Evolutionary conservation across 1,139 yeast species (phyloP), one percentile per base, ranked within the genome.

Genomic region (Nakaseomyces sp.): DNA sequence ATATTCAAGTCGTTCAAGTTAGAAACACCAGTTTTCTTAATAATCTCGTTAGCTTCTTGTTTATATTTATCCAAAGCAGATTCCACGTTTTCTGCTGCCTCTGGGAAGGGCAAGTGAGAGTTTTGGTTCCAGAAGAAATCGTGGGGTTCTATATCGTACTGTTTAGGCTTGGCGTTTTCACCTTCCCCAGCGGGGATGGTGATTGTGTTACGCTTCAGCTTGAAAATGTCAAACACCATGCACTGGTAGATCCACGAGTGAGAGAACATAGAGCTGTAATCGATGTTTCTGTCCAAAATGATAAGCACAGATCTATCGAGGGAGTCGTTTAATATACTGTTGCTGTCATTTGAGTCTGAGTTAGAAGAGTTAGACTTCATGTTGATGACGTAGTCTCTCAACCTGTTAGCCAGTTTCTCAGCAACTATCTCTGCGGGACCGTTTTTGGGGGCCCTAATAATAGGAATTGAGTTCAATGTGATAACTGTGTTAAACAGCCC

Each of bases 231-330:
- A 57, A 89, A 84, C 13, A 91, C 94, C 77, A 91, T 81, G 57
- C 96, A 88, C 67, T 91, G 96, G 62, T 91, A 91, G 43, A 94
- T 88, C 97, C 98, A 89, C 5, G 96, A 87, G 64, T 91, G 99
- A 1, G 93, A 77, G 62, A 93, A 81, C 97, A 91, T 89, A 22
- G 95, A 82, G 2, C 91, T 81, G 50, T 93, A 71, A 64, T 93
- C 97, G 48, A 91, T 73, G 57, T 84, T 86, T 61, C 99, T 76
- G 64, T 91, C 99, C 47, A 89, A 68, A 43, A 91, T 67, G 31
- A 93, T 73, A 55, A 91, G 70, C 13, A 91, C 96, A 4, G 86
- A 78, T 49, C 95, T 71, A 48, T 77, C 81, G 20, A 61, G 45
- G 7, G 62, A 52, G 37, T 56, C 57, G 15, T 44, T 52, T 58